Conservation (phyloP, 1,284 basidiomycete species). For the Sphagnurus paluster region DNA sequence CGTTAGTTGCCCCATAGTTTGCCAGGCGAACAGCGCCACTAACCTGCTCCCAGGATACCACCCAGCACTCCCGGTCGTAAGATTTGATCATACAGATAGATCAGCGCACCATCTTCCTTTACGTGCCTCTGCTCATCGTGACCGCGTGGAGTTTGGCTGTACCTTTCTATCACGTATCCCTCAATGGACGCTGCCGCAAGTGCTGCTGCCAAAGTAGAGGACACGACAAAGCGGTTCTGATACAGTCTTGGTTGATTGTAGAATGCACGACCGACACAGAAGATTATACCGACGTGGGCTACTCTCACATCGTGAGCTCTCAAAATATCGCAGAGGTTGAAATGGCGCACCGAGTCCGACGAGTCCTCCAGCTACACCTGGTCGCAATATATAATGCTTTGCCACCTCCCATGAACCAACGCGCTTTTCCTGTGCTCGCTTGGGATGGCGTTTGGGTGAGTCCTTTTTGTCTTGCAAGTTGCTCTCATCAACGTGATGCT, state of each 20-base stretch:
- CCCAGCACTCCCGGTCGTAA: constrained; percentile 71
- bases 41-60: constrained; percentile 65
- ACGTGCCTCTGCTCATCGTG: constrained; percentile 57
- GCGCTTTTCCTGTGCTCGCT: constrained; percentile 56
- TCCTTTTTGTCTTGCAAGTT: constrained; percentile 14
- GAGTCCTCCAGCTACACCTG: constrained; percentile 72
- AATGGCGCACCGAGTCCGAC: constrained; percentile 61
- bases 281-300: constrained; percentile 77
- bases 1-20: too few species aligned
- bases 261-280: constrained; percentile 61
- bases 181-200: constrained; percentile 62
- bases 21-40: constrained; percentile 26
- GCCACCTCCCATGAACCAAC: constrained; percentile 54
- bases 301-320: background rate
- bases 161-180: constrained; percentile 64
- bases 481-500: constrained; percentile 14
- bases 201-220: constrained; percentile 52
- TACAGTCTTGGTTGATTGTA: constrained; percentile 68
- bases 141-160: constrained; percentile 60
- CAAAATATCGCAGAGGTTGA: background rate
- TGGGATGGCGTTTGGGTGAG: constrained; percentile 33
- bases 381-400: constrained; percentile 64
- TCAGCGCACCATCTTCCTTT: constrained; percentile 58
- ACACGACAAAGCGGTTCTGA: constrained; percentile 57
- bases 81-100: constrained; percentile 63